Evolutionary conservation across 2,329 filamentous ascomycete genomes (phyloP).

Genomic region (Fusarium domesticum): DNA sequence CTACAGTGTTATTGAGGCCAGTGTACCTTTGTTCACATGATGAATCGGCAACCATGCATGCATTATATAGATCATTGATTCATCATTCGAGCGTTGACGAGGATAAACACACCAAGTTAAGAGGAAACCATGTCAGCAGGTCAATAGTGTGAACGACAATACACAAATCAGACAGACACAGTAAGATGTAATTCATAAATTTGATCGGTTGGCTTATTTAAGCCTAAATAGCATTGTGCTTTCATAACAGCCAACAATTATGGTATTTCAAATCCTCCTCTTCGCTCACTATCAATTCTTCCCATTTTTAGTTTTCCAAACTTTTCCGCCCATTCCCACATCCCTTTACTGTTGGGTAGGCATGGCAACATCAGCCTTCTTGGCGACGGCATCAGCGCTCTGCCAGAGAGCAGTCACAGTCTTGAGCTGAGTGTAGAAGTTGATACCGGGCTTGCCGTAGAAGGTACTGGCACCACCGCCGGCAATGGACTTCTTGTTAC

Average conservation of each 20-base stretch:
- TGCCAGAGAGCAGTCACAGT: constrained; percentile 94
- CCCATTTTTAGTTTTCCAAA: background rate
- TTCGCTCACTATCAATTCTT: background rate
- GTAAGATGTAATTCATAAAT: background rate
- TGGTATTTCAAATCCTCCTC: constrained; percentile 9
- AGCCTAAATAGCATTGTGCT: background rate
- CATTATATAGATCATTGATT: too few relatives aligned
- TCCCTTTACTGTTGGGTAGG: constrained; percentile 51
- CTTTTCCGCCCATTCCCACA: background rate
- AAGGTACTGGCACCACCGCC: constrained; percentile 92
- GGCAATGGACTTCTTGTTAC: constrained; percentile 85
- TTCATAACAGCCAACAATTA: constrained; percentile 10
- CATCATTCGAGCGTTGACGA: too few relatives aligned
- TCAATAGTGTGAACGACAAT: too few relatives aligned
- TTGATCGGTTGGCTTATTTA: background rate
- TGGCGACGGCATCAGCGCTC: constrained; percentile 76
- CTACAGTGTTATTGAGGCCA: too few relatives aligned
- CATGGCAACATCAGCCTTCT: constrained; percentile 87
- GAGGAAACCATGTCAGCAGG: too few relatives aligned
- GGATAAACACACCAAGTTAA: too few relatives aligned
- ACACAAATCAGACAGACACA: background rate
- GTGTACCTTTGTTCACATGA: too few relatives aligned
- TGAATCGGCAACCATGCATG: too few relatives aligned
- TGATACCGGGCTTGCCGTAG: constrained; percentile 87
- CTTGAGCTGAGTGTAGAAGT: constrained; percentile 97